Conservation (phyloP, 2,329 filamentous ascomycete species). For the Trichoderma aggressivum region DNA sequence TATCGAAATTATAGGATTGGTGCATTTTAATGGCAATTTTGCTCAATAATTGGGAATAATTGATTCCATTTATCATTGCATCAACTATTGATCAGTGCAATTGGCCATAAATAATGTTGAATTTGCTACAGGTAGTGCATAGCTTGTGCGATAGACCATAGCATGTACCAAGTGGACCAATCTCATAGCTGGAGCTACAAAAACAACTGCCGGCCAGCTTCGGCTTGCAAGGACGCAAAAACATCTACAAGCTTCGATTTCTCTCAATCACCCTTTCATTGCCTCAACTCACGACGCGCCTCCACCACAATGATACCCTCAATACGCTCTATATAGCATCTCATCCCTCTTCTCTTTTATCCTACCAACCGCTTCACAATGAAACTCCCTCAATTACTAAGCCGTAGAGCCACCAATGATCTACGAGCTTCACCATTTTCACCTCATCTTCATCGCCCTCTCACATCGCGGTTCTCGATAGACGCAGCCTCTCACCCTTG, state of each 20-base stretch:
- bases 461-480: constrained; percentile 32
- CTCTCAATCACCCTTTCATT: background rate
- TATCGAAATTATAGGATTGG: background rate
- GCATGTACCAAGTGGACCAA: background rate
- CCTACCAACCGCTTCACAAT: background rate
- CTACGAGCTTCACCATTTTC: background rate
- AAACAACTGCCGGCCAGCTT: background rate
- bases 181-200: background rate
- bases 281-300: background rate
- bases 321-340: background rate
- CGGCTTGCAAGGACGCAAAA: background rate
- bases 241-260: background rate
- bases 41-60: background rate
- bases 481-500: constrained; percentile 41
- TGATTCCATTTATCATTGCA: background rate
- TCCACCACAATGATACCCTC: background rate
- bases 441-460: background rate
- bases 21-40: background rate
- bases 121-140: background rate
- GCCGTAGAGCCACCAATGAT: background rate
- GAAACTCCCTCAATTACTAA: background rate
- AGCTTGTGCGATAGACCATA: background rate
- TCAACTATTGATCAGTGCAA: background rate
- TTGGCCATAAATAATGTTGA: background rate
- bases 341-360: too few species aligned